A percentile compares a stretch with the other conserved stretches of the same genome.
Conservation (phyloP, 2,329 filamentous ascomycete species). For the Stagonosporopsis rhizophila region DNA sequence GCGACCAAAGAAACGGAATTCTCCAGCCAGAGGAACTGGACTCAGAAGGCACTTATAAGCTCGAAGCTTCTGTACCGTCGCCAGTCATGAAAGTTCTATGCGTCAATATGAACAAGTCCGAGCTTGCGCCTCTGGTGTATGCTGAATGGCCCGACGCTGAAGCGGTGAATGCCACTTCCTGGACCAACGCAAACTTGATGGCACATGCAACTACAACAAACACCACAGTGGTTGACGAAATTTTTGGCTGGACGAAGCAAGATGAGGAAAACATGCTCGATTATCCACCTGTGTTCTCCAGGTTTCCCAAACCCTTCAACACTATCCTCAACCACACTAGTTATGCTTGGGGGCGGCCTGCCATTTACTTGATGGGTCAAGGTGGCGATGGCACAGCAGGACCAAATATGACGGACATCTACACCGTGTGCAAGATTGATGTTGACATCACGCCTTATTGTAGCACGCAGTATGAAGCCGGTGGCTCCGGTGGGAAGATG, state of each 20-base stretch:
- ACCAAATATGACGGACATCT: conserved; percentile 47
- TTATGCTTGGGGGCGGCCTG: conserved; percentile 52
- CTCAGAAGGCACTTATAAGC: conserved; percentile 72
- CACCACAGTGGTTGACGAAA: conserved; percentile 66
- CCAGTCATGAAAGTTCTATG: conserved; percentile 77
- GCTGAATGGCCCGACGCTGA: conserved; percentile 61
- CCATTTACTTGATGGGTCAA: conserved; percentile 69
- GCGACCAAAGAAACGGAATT: conserved; percentile 67
- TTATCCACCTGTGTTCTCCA: conserved; percentile 53
- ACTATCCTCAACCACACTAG: conserved; percentile 57
- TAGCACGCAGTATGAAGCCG: conserved; percentile 63
- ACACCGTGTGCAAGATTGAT: conserved; percentile 72
- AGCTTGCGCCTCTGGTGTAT: conserved; percentile 71
- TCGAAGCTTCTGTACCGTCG: conserved; percentile 73
- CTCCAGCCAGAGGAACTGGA: conserved; percentile 67
- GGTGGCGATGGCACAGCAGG: conserved; percentile 30
- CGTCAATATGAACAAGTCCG: conserved; percentile 66
- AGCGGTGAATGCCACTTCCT: conserved; percentile 31
- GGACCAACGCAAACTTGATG: conserved; percentile 20
- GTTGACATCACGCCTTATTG: conserved; percentile 71
- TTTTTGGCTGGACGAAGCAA: conserved; percentile 72
- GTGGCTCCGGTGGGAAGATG: conserved; percentile 63
- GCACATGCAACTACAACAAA: conserved; percentile 37
- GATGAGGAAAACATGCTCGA: conserved; percentile 60
- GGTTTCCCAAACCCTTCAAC: conserved; percentile 68